Conservation (phyloP, 1,139 yeast species). For the Casaregolazyma suthepensis region DNA sequence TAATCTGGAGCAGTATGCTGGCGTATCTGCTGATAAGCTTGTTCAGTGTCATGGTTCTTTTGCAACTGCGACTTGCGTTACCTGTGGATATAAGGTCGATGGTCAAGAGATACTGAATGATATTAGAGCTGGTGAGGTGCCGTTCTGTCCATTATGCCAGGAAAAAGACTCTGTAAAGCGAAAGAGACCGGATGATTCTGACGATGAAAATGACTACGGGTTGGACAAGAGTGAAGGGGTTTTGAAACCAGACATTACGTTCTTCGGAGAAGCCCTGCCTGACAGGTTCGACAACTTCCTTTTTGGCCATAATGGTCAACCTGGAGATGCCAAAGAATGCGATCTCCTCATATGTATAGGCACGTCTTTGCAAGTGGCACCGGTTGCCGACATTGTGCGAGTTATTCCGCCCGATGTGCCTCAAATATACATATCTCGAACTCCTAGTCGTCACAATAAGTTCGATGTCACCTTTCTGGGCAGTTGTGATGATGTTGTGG, state of each 20-base stretch:
- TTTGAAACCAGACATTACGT: slow-evolving; percentile 91
- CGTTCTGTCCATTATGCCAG: slow-evolving; percentile 65
- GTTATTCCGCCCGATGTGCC: slow-evolving; percentile 66
- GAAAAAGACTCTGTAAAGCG: slow-evolving; percentile 6
- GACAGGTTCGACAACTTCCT: slow-evolving; percentile 54
- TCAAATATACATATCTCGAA: slow-evolving; percentile 75
- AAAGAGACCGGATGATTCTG: slow-evolving; percentile 16
- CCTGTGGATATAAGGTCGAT: slow-evolving; percentile 62
- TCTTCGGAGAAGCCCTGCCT: slow-evolving; percentile 88
- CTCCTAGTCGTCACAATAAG: slow-evolving; percentile 69
- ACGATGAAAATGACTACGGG: slow-evolving; percentile 22
- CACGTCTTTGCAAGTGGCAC: slow-evolving; percentile 90
- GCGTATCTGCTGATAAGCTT: slow-evolving; percentile 59
- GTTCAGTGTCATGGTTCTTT: slow-evolving; percentile 97
- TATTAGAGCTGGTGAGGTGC: slow-evolving; percentile 55
- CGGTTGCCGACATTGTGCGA: slow-evolving; percentile 90
- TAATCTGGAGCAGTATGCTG: slow-evolving; percentile 81
- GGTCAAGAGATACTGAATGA: slow-evolving; percentile 63
- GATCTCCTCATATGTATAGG: slow-evolving; percentile 86
- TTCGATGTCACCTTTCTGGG: slow-evolving; percentile 82
- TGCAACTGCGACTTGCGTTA: slow-evolving; percentile 82
- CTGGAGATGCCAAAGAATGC: slow-evolving; percentile 48
- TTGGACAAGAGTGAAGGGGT: slow-evolving; percentile 52
- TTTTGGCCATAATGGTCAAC: slow-evolving; percentile 19
- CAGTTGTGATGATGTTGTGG: slow-evolving; percentile 80